Base-by-base conservation (phyloP, 1,284 basidiomycete genomes). In the Cutaneotrichosporon sp. region DNA sequence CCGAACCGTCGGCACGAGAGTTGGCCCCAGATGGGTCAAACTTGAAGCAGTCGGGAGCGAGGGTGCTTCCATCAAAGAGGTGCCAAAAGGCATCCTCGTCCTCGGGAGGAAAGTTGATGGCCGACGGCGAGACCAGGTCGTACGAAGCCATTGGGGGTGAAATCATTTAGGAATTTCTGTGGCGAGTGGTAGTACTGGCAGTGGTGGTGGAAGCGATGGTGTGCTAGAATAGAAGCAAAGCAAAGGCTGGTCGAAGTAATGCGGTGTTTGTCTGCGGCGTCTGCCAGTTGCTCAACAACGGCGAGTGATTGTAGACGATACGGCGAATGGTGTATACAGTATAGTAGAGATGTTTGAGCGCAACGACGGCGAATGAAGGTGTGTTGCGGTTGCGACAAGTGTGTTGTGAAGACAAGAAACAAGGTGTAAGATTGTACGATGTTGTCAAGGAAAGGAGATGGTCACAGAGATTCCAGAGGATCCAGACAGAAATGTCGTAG, bases 1-100 rank as follows among this genome's bases (percentile, higher is more conserved):
- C 30, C 18, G 67, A 56, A 36, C 22, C 46, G 11, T 57, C 62
- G 31, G 53, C 63, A 59, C 53, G 36, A 21, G 63, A 40, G 16
- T 53, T 26, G 21, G 63, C 31, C 1, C 56, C 61, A 2, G 61
- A 58, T 10, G 63, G 46, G 16, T 56, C 55, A 22, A 26, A 42
- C 22, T 56, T 56, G 55, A 42, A n/a, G 46, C 71, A 74, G 71
- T 75, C 59, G 65, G 62, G 74, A 72, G 73, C 72, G 64, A 77
- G 75, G 40, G 1, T 36, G 34, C 8, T 9, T 5, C 76, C 75
- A 65, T 76, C 73, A 51, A 79, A 67, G 60, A 74, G 77, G 14
- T 70, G 69, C 76, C 76, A 79, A 59, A 79, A 76, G 14, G 74
- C 75, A 50, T 76, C 75, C 65, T 79, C 77, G 38, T 73, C 69